These are phyloP conservation scores for Erucastrum elatum DNA, from an alignment of 345 rosid genomes.

Conservation along the genomic window DNA sequence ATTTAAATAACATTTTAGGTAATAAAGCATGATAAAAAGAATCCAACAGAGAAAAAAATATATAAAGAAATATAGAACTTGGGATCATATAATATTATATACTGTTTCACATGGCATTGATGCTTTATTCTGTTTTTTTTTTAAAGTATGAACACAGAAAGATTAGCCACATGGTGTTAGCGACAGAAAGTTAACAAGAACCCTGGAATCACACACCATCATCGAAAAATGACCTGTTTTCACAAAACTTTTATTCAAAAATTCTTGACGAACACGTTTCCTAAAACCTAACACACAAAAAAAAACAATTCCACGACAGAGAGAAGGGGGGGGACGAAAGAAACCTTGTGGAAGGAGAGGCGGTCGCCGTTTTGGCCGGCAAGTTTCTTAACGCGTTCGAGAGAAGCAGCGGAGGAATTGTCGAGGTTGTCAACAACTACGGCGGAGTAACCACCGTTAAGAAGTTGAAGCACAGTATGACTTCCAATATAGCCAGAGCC, in stretches of 20 bases:
- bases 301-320: background rate
- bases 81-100: conserved; percentile 12
- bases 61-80: background rate
- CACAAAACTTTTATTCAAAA: background rate
- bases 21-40: background rate
- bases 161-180: conserved; percentile 25
- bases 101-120: conserved; percentile 30
- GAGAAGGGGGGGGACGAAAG: background rate
- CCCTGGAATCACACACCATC: conserved; percentile 22
- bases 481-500: conserved; percentile 97
- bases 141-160: background rate
- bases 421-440: conserved; percentile 84
- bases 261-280: conserved; percentile 25
- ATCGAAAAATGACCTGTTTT: background rate
- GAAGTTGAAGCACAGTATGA: conserved; percentile 91
- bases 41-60: background rate
- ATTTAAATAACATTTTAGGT: background rate
- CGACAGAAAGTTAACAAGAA: conserved; percentile 9
- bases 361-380: conserved; percentile 53
- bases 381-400: conserved; percentile 63
- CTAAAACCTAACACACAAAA: conserved; percentile 6
- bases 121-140: conserved; percentile 12
- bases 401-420: conserved; percentile 61
- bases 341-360: conserved; percentile 72
- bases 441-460: conserved; percentile 58